Evolutionary conservation across 2,329 filamentous ascomycete genomes (phyloP).

Genomic region (Monosporascus cannonballus): DNA sequence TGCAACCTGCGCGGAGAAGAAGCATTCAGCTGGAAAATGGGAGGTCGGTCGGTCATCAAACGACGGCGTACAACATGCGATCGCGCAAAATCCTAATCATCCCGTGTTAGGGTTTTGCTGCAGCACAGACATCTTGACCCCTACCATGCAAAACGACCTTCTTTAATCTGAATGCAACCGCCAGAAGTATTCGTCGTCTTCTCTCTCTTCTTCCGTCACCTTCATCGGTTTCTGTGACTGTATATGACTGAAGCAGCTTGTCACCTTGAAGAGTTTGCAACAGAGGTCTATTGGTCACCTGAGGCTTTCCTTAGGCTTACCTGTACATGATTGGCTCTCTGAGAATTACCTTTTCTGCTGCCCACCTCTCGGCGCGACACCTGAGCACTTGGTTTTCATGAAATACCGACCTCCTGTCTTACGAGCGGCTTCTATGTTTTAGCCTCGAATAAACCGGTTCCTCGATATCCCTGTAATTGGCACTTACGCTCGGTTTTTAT

Average conservation of each 20-base stretch:
- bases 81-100: not conserved
- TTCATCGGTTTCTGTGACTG: too few relatives aligned
- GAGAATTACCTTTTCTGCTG: not conserved
- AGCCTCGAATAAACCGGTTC: too few relatives aligned
- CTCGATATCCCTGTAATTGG: too few relatives aligned
- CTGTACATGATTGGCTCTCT: not conserved
- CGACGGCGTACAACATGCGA: not conserved
- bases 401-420: too few relatives aligned
- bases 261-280: not conserved
- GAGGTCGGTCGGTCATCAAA: not conserved
- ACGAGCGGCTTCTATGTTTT: too few relatives aligned
- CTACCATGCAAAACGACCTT: too few relatives aligned
- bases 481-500: too few relatives aligned
- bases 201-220: too few relatives aligned
- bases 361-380: not conserved
- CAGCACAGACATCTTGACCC: too few relatives aligned
- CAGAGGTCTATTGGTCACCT: not conserved
- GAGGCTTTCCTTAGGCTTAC: not conserved
- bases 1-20: not conserved
- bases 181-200: too few relatives aligned
- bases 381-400: too few relatives aligned
- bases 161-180: too few relatives aligned
- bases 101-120: not conserved
- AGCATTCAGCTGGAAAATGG: not conserved
- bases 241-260: not conserved